Evolutionary conservation across 352 stramenopile genomes (phyloP).

Genomic region (Pythium apleroticum): DNA sequence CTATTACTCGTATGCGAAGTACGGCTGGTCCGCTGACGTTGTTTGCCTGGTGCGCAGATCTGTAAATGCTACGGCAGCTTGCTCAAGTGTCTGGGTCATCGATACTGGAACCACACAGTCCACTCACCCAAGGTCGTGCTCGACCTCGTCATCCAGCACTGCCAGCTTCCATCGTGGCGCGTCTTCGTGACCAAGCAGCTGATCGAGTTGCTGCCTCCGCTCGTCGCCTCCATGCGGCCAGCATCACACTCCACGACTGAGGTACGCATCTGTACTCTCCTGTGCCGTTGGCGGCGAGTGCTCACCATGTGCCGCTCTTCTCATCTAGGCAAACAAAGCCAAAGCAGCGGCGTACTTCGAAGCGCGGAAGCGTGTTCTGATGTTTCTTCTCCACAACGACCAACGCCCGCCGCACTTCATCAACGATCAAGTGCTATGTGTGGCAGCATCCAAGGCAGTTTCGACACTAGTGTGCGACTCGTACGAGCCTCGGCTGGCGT

Average conservation of each 20-base stretch:
- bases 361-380: conserved; percentile 48
- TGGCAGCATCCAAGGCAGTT: conserved; percentile 53
- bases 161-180: conserved; percentile 54
- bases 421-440: conserved; percentile 39
- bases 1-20: background rate
- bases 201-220: conserved; percentile 62
- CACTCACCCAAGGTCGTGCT: conserved; percentile 64
- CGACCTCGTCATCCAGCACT: conserved; percentile 73
- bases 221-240: conserved; percentile 71
- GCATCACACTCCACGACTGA: conserved; percentile 48
- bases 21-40: background rate
- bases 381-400: conserved; percentile 56
- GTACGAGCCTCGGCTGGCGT: conserved; percentile 55
- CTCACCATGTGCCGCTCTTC: background rate
- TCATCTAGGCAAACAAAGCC: conserved; percentile 35
- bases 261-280: conserved; percentile 13
- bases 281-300: background rate
- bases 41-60: conserved; percentile 38
- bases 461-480: conserved; percentile 77
- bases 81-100: conserved; percentile 68
- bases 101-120: conserved; percentile 85
- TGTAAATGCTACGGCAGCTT: conserved; percentile 80
- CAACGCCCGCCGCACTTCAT: conserved; percentile 52
- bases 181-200: conserved; percentile 83
- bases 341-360: conserved; percentile 68